Conservation (phyloP, 495 filamentous ascomycete genomes). For the Opeltia flavorubescens region DNA sequence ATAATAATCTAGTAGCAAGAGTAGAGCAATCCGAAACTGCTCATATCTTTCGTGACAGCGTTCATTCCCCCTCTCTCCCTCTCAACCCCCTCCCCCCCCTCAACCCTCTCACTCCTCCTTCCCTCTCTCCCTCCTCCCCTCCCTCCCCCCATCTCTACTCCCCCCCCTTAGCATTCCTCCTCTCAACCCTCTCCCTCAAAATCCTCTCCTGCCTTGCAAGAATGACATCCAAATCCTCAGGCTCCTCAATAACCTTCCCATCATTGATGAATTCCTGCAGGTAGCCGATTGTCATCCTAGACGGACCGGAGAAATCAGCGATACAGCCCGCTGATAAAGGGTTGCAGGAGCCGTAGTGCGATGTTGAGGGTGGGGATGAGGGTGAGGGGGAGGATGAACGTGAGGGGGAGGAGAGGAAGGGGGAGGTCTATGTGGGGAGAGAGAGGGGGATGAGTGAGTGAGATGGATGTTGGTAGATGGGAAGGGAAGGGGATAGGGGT, state of each 20-base stretch:
- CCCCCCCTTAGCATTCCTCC: neutral
- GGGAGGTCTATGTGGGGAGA: neutral
- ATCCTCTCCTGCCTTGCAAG: neutral
- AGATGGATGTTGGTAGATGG: neutral
- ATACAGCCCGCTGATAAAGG: neutral
- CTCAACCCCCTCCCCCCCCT: neutral
- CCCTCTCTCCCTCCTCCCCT: neutral
- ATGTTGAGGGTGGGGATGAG: no score
- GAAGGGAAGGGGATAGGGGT: neutral
- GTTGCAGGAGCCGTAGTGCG: neutral
- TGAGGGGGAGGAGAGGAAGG: neutral
- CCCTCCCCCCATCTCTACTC: neutral
- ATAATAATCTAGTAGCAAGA: no score
- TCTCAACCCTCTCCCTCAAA: neutral
- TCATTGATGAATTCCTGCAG: conserved; percentile 5
- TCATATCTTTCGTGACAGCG: no score
- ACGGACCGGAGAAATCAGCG: neutral
- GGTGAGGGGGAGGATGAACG: no score
- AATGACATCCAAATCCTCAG: conserved; percentile 9
- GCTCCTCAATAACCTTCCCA: conserved; percentile 6
- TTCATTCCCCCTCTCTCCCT: no score
- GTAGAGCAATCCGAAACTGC: no score
- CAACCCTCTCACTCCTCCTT: neutral
- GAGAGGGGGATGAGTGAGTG: neutral
- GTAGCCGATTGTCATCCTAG: conserved; percentile 12